phyloP scores from a whole-genome alignment of 1,139 yeast genomes.

The Debaryomyces coudertii region DNA sequence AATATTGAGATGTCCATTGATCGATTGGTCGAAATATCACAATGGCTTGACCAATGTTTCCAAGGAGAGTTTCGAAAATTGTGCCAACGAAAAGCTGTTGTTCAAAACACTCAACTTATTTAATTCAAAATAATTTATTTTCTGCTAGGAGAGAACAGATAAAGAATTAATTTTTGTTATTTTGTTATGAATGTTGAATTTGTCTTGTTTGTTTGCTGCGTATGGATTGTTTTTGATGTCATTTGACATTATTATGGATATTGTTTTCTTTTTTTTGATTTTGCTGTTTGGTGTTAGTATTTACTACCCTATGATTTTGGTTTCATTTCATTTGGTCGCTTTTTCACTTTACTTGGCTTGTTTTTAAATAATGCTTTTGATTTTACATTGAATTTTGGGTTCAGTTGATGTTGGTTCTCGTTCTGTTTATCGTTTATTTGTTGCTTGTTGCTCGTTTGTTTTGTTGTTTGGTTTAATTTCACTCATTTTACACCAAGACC shows the following conservation, averaged over 20 bases:
- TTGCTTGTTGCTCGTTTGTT: neutral
- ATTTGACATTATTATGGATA: neutral
- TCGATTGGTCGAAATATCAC: conserved; percentile 43
- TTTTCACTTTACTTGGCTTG: conserved; percentile 4
- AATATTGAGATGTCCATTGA: conserved; percentile 38
- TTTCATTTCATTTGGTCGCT: conserved; percentile 4
- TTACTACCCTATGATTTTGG: neutral
- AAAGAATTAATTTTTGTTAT: conserved; percentile 3
- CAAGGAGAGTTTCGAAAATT: conserved; percentile 16
- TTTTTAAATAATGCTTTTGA: conserved; percentile 5
- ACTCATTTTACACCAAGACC: neutral
- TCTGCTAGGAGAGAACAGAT: neutral
- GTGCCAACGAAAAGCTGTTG: conserved; percentile 23
- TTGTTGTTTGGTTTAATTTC: conserved; percentile 1
- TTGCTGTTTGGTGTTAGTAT: conserved; percentile 2
- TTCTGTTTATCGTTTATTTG: conserved; percentile 1
- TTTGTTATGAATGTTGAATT: conserved; percentile 5
- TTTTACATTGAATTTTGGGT: conserved; percentile 8
- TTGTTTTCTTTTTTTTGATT: neutral
- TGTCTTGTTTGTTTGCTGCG: conserved; percentile 1
- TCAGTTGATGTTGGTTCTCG: conserved; percentile 7
- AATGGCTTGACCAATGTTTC: conserved; percentile 18
- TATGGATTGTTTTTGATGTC: conserved; percentile 4
- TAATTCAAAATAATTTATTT: conserved; percentile 13
- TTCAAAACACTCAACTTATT: conserved; percentile 34